phyloP scores from a whole-genome alignment of 305 asterid genomes.

The Andrographis paniculata region DNA sequence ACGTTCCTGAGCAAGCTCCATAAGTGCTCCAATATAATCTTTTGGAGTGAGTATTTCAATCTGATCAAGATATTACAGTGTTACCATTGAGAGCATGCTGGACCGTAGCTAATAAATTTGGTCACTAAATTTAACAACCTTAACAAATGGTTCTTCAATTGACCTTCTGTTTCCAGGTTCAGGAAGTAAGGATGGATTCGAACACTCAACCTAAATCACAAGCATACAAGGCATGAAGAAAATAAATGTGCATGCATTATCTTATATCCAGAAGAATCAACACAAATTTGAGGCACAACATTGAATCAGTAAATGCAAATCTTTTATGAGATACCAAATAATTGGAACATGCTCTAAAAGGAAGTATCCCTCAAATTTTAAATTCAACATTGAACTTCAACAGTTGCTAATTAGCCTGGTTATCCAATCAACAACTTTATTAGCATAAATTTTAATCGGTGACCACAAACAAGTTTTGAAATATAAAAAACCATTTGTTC shows the following conservation, averaged over 20 bases:
- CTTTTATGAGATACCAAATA: no score
- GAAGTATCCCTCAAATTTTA: no score
- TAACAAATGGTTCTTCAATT: constrained; percentile 93
- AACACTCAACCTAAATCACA: constrained; percentile 71
- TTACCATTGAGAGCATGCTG: constrained; percentile 7
- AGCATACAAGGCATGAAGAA: constrained; percentile 14
- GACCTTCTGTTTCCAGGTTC: constrained; percentile 89
- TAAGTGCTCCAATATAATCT: constrained; percentile 86
- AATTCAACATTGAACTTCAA: not conserved
- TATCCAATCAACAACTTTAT: constrained; percentile 11
- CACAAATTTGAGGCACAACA: constrained; percentile 8
- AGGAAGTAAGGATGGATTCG: constrained; percentile 95
- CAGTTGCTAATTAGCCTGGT: constrained; percentile 9
- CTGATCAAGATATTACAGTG: constrained; percentile 34
- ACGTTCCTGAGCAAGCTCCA: constrained; percentile 99
- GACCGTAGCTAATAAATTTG: constrained; percentile 2
- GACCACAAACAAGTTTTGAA: not conserved
- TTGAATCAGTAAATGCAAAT: constrained; percentile 1
- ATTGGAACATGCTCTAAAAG: no score
- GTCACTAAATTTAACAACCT: constrained; percentile 39
- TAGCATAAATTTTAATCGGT: constrained; percentile 6
- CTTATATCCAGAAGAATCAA: constrained; percentile 6
- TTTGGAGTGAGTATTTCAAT: constrained; percentile 95
- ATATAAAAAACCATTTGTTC: not conserved
- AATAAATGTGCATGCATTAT: constrained; percentile 13